These are phyloP conservation scores for Psidium friedrichsthalianum DNA, from an alignment of 345 rosid genomes.

Conservation along the genomic window DNA sequence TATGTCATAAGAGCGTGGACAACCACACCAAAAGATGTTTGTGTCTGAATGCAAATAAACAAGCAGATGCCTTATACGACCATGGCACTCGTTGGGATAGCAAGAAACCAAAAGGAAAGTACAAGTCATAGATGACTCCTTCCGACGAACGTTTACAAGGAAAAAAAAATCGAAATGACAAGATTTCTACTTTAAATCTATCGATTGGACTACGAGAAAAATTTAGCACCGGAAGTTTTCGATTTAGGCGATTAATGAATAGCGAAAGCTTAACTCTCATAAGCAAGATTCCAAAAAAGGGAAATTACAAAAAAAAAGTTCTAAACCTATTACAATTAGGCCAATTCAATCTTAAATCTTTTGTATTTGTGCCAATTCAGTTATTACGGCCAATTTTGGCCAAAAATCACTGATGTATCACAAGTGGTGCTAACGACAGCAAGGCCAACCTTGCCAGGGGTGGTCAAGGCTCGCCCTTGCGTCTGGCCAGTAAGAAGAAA, in stretches of 20 bases:
- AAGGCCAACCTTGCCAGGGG: too few relatives aligned
- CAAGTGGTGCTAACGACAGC: too few relatives aligned
- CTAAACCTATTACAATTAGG: too few relatives aligned
- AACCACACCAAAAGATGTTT: neutral
- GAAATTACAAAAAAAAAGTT: too few relatives aligned
- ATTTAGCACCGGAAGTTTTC: neutral
- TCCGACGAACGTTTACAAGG: too few relatives aligned
- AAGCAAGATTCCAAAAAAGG: neutral
- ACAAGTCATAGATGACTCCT: neutral
- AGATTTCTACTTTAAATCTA: neutral
- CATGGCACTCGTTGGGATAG: accelerated
- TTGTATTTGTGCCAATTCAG: too few relatives aligned
- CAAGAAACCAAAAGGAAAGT: neutral
- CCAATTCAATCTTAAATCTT: too few relatives aligned
- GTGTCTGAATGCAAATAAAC: neutral
- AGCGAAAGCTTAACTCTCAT: neutral
- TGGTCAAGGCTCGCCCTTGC: too few relatives aligned
- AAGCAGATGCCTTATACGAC: neutral
- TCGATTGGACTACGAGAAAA: neutral
- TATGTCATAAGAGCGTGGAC: neutral
- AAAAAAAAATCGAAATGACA: neutral
- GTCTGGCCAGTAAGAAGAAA: too few relatives aligned
- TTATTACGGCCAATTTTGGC: too few relatives aligned
- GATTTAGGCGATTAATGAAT: neutral
- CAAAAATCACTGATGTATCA: too few relatives aligned